These are phyloP conservation scores for Mucor indicus DNA, from an alignment of 371 early-diverging fungal genomes.

Conservation along the genomic window DNA sequence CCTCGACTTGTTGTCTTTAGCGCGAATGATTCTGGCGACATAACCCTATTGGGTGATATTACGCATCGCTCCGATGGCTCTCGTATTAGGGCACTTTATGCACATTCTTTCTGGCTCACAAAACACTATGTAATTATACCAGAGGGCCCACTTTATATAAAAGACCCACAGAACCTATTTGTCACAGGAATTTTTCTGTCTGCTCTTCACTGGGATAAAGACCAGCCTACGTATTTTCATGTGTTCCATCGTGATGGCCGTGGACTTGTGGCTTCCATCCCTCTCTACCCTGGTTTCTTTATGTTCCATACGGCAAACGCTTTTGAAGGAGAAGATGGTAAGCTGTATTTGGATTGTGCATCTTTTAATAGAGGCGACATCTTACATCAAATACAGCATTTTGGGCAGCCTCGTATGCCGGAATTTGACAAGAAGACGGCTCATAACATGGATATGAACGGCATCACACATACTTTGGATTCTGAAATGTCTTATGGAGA, in stretches of 20 bases:
- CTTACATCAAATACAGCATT: conserved; percentile 29
- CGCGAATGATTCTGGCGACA: conserved; percentile 23
- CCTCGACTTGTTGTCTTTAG: conserved; percentile 24
- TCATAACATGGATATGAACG: no score
- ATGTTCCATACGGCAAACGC: conserved; percentile 57
- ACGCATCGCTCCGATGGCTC: conserved; percentile 22
- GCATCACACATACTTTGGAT: conserved; percentile 12
- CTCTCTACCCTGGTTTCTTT: conserved; percentile 37
- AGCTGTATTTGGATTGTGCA: conserved; percentile 28
- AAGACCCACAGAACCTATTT: conserved; percentile 44
- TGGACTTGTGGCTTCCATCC: conserved; percentile 48
- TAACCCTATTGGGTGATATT: conserved; percentile 39
- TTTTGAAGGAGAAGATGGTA: conserved; percentile 40
- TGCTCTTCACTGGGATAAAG: conserved; percentile 36
- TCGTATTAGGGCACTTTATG: conserved; percentile 23
- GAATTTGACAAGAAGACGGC: no score
- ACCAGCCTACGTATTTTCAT: conserved; percentile 42
- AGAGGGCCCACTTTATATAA: conserved; percentile 46
- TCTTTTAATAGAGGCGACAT: conserved; percentile 32
- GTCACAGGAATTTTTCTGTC: conserved; percentile 38
- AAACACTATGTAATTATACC: conserved; percentile 55
- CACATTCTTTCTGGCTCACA: conserved; percentile 45
- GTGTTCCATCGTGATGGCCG: conserved; percentile 34
- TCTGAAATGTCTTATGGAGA: conserved; percentile 30
- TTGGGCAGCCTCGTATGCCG: conserved; percentile 20